A percentile compares a stretch with the other conserved stretches of the same genome.
Conservation (phyloP, 2,329 filamentous ascomycete genomes). For the Alternaria solani region DNA sequence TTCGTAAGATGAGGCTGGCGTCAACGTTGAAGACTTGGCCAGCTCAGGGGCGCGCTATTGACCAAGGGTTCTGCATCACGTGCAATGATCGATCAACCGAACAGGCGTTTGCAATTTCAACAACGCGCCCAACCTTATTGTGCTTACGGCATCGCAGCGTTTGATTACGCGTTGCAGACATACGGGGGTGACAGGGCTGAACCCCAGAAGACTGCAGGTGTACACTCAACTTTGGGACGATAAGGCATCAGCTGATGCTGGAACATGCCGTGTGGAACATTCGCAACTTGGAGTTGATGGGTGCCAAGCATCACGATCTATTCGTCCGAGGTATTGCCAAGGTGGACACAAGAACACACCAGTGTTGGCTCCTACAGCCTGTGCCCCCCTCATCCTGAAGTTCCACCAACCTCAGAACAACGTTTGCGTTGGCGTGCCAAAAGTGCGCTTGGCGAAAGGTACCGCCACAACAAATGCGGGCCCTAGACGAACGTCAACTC, state of each 20-base stretch:
- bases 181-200: not conserved
- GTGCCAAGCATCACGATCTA: not conserved
- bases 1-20: conserved; percentile 3
- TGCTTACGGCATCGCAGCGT: not conserved
- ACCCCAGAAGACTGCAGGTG: not conserved
- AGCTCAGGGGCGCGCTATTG: conserved; percentile 1
- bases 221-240: not conserved
- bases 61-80: not conserved
- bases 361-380: not conserved
- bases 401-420: not conserved
- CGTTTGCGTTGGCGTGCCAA: not conserved
- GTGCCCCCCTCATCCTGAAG: not conserved
- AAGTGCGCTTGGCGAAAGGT: not conserved
- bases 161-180: not conserved
- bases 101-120: conserved; percentile 4
- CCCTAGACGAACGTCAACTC: not conserved
- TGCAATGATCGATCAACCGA: not conserved
- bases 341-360: not conserved
- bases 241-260: not conserved
- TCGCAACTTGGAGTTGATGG: not conserved
- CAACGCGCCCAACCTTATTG: not conserved
- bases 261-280: conserved; percentile 4
- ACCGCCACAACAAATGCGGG: not conserved
- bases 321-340: not conserved
- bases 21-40: not conserved